Evolutionary conservation across 345 rosid species (phyloP).

Genomic region (Noccaea caerulescens): DNA sequence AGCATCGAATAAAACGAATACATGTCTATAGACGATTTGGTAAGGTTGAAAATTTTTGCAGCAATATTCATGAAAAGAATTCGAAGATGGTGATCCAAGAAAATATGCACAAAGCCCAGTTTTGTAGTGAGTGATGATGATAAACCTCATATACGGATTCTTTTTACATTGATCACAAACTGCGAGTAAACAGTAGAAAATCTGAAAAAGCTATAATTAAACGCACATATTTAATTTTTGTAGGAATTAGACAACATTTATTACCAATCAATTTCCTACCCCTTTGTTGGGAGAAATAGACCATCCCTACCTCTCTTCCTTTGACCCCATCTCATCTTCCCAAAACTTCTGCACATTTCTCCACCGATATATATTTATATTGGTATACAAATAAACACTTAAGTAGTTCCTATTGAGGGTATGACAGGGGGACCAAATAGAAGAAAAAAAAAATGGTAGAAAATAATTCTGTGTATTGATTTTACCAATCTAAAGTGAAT

Average conservation of each 20-base stretch:
- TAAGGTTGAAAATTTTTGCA: background rate
- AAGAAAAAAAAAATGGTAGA: too few relatives aligned
- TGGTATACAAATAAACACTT: background rate
- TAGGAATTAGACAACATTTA: constrained; percentile 42
- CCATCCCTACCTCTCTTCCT: constrained; percentile 38
- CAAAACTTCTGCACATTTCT: constrained; percentile 33
- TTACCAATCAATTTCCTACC: constrained; percentile 44
- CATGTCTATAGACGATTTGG: background rate
- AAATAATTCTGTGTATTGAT: too few relatives aligned
- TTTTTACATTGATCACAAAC: constrained; percentile 30
- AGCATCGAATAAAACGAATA: constrained; percentile 1
- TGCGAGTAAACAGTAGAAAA: constrained; percentile 28
- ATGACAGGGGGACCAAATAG: too few relatives aligned
- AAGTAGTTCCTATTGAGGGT: background rate
- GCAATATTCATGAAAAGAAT: constrained; percentile 3
- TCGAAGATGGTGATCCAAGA: background rate
- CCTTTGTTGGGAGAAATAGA: constrained; percentile 43
- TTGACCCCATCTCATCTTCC: constrained; percentile 31
- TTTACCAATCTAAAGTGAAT: too few relatives aligned
- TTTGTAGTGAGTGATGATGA: constrained; percentile 3
- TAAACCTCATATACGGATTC: background rate
- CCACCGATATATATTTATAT: background rate
- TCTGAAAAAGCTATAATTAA: constrained; percentile 12
- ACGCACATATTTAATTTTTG: constrained; percentile 31
- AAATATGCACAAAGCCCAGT: background rate